A percentile compares a stretch with the other conserved stretches of the same genome.
Evolutionary conservation across 768 basidiomycete genomes (phyloP).

Genomic region (Kwoniella sp.): DNA sequence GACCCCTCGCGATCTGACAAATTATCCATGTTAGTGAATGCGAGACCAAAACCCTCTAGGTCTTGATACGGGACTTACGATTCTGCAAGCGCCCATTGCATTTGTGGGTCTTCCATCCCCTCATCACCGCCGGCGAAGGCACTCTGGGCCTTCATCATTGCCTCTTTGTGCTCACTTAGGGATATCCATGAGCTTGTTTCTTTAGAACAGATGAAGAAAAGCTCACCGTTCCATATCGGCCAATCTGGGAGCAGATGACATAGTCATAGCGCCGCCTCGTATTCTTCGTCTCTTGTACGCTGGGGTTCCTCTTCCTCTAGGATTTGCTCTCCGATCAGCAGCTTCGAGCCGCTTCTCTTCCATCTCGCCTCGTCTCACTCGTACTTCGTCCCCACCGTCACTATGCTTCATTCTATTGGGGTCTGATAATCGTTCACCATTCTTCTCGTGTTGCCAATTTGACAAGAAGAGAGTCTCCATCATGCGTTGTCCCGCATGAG

Average conservation of each 20-base stretch:
- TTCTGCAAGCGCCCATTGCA: constrained; percentile 40
- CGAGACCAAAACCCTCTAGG: too few relatives aligned
- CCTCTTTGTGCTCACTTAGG: constrained; percentile 30
- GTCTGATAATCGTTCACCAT: constrained; percentile 36
- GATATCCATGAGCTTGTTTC: constrained; percentile 11
- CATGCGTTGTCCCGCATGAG: constrained; percentile 66
- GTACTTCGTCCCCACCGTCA: constrained; percentile 33
- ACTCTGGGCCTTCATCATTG: constrained; percentile 36
- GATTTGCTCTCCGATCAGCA: constrained; percentile 11
- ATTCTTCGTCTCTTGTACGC: constrained; percentile 44
- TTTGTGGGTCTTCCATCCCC: constrained; percentile 22
- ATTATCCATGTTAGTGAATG: neutral
- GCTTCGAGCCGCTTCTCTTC: constrained; percentile 32
- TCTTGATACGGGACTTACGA: constrained; percentile 33
- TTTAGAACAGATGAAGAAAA: neutral
- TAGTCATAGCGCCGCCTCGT: constrained; percentile 33
- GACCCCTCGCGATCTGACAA: constrained; percentile 6
- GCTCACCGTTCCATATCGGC: constrained; percentile 35
- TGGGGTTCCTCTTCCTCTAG: constrained; percentile 32
- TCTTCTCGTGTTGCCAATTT: constrained; percentile 52
- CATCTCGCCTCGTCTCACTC: constrained; percentile 36
- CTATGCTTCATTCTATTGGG: constrained; percentile 27
- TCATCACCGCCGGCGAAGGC: constrained; percentile 41
- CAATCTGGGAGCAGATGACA: constrained; percentile 26
- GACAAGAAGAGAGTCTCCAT: constrained; percentile 67